These are phyloP conservation scores for Clonostachys chloroleuca DNA, from an alignment of 2,329 filamentous ascomycete species.

Conservation along the genomic window DNA sequence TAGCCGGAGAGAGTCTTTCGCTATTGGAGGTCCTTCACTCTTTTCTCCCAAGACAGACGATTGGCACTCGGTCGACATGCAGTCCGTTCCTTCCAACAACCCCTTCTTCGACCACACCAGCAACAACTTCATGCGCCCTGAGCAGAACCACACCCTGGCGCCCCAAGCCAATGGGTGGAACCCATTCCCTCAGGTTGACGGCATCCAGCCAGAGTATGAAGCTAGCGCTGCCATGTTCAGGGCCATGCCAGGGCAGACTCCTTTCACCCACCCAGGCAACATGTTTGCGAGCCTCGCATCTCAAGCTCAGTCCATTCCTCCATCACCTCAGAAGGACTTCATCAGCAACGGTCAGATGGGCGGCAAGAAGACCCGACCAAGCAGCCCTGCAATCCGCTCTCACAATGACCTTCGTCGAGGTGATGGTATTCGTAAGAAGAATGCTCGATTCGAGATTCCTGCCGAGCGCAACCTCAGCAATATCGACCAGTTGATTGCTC, in stretches of 20 bases:
- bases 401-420: slow-evolving; percentile 75
- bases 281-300: slow-evolving; percentile 48
- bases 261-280: slow-evolving; percentile 49
- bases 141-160: slow-evolving; percentile 41
- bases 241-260: slow-evolving; percentile 45
- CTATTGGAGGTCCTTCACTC: slow-evolving; percentile 43
- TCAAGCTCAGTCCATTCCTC: slow-evolving; percentile 43
- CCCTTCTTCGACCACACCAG: slow-evolving; percentile 53
- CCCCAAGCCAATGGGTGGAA: slow-evolving; percentile 60
- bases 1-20: slow-evolving; percentile 61
- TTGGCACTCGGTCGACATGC: slow-evolving; percentile 62
- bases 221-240: slow-evolving; percentile 51
- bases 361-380: slow-evolving; percentile 58
- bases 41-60: slow-evolving; percentile 63
- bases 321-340: slow-evolving; percentile 57
- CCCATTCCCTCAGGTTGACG: slow-evolving; percentile 62
- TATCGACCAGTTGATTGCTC: slow-evolving; percentile 88
- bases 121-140: slow-evolving; percentile 65
- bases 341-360: slow-evolving; percentile 42
- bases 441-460: slow-evolving; percentile 95
- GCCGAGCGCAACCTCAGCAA: slow-evolving; percentile 89
- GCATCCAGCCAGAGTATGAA: slow-evolving; percentile 53
- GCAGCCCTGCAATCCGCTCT: slow-evolving; percentile 65
- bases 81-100: slow-evolving; percentile 59
- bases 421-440: slow-evolving; percentile 97